Conservation (phyloP, 768 basidiomycete species). For the Lactarius vividus region DNA sequence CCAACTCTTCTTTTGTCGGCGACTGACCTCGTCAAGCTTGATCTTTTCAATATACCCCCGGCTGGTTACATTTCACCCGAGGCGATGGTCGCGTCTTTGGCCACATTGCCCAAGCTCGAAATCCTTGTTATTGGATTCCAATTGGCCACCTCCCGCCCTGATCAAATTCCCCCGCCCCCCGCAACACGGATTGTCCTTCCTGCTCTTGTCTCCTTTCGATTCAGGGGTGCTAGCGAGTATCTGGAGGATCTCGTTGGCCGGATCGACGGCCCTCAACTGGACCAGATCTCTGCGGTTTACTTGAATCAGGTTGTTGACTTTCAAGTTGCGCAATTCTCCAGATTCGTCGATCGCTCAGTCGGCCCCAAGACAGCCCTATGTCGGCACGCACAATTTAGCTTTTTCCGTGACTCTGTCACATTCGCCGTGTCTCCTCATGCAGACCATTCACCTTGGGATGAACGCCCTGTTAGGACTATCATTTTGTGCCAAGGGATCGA, state of each 20-base stretch:
- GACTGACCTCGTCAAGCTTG: too few species aligned
- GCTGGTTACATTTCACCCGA: not conserved
- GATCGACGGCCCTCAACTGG: not conserved
- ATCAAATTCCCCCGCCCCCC: not conserved
- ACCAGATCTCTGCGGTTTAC: not conserved
- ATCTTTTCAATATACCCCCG: too few species aligned
- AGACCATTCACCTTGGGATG: too few species aligned
- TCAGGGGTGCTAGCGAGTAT: not conserved
- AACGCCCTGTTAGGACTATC: too few species aligned
- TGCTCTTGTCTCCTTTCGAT: not conserved
- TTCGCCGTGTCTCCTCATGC: too few species aligned
- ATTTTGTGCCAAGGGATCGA: too few species aligned
- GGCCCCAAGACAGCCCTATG: not conserved
- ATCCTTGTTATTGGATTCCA: not conserved
- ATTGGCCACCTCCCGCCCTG: not conserved
- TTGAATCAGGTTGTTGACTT: slow-evolving; percentile 36
- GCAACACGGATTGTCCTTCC: not conserved
- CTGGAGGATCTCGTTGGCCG: not conserved
- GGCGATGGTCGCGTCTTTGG: not conserved
- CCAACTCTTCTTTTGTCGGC: too few species aligned
- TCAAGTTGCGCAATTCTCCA: not conserved
- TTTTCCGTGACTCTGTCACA: too few species aligned
- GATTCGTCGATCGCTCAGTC: not conserved
- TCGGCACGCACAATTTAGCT: not conserved
- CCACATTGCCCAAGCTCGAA: not conserved